Conservation (phyloP, 495 filamentous ascomycete species). For the Eremomyces bilateralis region DNA sequence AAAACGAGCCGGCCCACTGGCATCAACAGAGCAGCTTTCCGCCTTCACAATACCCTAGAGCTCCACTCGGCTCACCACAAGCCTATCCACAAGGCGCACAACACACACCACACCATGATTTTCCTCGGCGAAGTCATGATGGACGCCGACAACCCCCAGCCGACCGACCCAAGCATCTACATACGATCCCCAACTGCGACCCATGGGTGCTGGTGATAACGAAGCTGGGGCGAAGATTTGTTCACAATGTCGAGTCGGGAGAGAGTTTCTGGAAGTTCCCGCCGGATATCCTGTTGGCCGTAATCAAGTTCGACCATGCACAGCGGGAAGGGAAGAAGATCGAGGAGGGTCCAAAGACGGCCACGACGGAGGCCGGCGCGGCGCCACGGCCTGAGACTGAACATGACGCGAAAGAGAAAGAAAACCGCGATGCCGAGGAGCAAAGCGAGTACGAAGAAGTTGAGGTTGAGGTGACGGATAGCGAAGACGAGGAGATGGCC, state of each 20-base stretch:
- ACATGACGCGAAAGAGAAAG: conserved; percentile 16
- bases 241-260: conserved; percentile 60
- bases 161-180: conserved; percentile 66
- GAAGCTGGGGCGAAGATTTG: conserved; percentile 69
- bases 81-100: conserved; percentile 1
- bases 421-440: conserved; percentile 21
- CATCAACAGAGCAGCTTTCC: no score
- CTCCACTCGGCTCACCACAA: conserved; percentile 2
- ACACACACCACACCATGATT: no score
- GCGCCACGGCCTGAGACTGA: conserved; percentile 18
- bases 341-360: conserved; percentile 11
- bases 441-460: conserved; percentile 40
- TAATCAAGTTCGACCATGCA: conserved; percentile 44
- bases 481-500: conserved; percentile 22
- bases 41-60: no score
- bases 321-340: conserved; percentile 21
- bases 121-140: conserved; percentile 16
- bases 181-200: conserved; percentile 53
- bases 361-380: conserved; percentile 9
- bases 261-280: conserved; percentile 89
- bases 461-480: conserved; percentile 64
- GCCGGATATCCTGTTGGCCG: conserved; percentile 55
- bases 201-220: conserved; percentile 92
- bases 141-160: conserved; percentile 36
- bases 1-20: background rate